Evolutionary conservation across 2,329 filamentous ascomycete species (phyloP), one percentile per base, ranked within the genome.

Genomic region (Sarocladiaceae sp.): DNA sequence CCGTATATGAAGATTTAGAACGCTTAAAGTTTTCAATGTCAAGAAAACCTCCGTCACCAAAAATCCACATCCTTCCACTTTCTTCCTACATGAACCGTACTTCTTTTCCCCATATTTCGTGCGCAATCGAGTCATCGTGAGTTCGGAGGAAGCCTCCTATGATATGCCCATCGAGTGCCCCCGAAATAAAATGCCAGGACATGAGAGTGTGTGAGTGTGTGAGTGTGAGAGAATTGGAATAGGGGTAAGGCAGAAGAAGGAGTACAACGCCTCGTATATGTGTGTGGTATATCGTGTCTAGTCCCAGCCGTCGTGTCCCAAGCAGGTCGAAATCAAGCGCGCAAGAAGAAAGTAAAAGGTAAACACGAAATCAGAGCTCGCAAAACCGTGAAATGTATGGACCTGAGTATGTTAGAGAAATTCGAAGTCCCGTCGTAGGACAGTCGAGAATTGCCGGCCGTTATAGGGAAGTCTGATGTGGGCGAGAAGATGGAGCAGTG

Each of bases 191-290:
- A n/a, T n/a, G n/a, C n/a, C n/a, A n/a, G n/a, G n/a, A n/a, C n/a
- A n/a, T n/a, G n/a, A n/a, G n/a, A n/a, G n/a, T n/a, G n/a, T n/a
- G n/a, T n/a, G n/a, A n/a, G n/a, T n/a, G n/a, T n/a, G n/a, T n/a
- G n/a, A n/a, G n/a, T n/a, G n/a, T n/a, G 20, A 20, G 13, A 8
- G 37, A 40, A 23, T 7, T 7, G 10, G 42, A 25, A 7, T n/a
- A 47, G 40, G 42, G 2, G 40, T 22, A 47, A 33, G 23, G 17
- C 6, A 20, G 25, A 26, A 37, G 26, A 39, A 46, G 40, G 35
- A 51, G 46, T 26, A 47, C 31, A 59, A 59, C 62, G 60, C 62
- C 62, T 62, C 61, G 59, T 65, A 44, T 64, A 57, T 62, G 55
- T 62, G 57, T 56, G 57, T 55, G 61, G 59, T 62, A 55, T 54